These are phyloP conservation scores for Juglanconis oblonga DNA, from an alignment of 2,329 filamentous ascomycete species.

Conservation along the genomic window DNA sequence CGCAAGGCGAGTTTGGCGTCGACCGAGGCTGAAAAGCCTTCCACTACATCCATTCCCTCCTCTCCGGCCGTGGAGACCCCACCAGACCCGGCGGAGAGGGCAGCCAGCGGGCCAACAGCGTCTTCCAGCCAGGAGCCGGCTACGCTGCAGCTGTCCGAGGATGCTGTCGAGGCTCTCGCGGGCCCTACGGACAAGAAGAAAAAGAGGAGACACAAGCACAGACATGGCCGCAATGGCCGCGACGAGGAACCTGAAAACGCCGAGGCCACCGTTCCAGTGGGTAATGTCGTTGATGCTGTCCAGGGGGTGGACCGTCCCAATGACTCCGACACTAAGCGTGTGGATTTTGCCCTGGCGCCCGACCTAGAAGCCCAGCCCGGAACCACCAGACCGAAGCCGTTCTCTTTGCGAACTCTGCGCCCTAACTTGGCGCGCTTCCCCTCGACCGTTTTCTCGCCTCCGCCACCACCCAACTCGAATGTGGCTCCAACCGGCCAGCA, in stretches of 20 bases:
- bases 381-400: conserved; percentile 28
- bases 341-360: conserved; percentile 40
- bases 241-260: conserved; percentile 22
- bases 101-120: conserved; percentile 18
- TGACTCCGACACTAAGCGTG: conserved; percentile 32
- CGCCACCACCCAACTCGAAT: conserved; percentile 22
- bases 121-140: conserved; percentile 15
- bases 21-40: conserved; percentile 35
- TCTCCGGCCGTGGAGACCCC: conserved; percentile 4
- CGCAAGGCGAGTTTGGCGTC: conserved; percentile 60
- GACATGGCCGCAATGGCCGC: conserved; percentile 27
- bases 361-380: conserved; percentile 29
- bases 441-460: conserved; percentile 51
- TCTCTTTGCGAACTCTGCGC: conserved; percentile 43
- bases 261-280: background rate
- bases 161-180: conserved; percentile 13
- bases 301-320: conserved; percentile 7
- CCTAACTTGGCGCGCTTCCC: conserved; percentile 51
- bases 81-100: background rate
- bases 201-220: conserved; percentile 12
- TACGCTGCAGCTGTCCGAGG: conserved; percentile 10
- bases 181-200: conserved; percentile 22
- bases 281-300: background rate
- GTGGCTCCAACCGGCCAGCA: conserved; percentile 11
- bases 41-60: background rate